A percentile compares a stretch with the other conserved stretches of the same genome.
phyloP scores from a whole-genome alignment of 108 stramenopile genomes.

The Nannochloropsis salina region DNA sequence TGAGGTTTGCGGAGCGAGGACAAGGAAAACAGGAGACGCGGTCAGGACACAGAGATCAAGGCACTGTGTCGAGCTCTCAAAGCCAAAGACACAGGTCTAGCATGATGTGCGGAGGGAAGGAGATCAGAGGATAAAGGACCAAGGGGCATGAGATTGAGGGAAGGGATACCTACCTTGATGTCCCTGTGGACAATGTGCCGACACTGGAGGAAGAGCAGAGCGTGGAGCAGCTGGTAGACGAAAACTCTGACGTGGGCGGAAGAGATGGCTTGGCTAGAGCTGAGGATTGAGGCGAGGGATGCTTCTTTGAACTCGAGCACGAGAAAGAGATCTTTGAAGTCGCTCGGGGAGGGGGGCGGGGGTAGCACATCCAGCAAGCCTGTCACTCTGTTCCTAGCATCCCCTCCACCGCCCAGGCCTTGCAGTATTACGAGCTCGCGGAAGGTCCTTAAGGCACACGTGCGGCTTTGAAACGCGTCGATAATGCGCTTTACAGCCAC shows the following conservation, averaged over 20 bases:
- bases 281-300: neutral
- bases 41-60: neutral
- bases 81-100: neutral
- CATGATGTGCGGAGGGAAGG: no score
- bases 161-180: neutral
- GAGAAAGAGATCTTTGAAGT: neutral
- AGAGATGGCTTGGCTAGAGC: neutral
- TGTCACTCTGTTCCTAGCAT: neutral
- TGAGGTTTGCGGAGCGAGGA: neutral
- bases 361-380: neutral
- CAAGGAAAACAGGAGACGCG: neutral
- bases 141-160: no score
- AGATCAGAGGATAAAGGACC: no score
- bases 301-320: conserved; percentile 16
- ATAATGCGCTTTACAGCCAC: neutral
- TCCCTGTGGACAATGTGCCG: neutral
- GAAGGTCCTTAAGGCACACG: neutral
- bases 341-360: neutral
- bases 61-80: neutral
- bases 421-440: neutral
- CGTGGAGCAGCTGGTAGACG: neutral
- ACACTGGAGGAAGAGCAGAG: neutral
- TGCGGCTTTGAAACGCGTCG: neutral
- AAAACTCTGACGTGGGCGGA: neutral
- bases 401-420: neutral